These are phyloP conservation scores for Boletales sp. DNA, from an alignment of 768 basidiomycete genomes.

Conservation along the genomic window DNA sequence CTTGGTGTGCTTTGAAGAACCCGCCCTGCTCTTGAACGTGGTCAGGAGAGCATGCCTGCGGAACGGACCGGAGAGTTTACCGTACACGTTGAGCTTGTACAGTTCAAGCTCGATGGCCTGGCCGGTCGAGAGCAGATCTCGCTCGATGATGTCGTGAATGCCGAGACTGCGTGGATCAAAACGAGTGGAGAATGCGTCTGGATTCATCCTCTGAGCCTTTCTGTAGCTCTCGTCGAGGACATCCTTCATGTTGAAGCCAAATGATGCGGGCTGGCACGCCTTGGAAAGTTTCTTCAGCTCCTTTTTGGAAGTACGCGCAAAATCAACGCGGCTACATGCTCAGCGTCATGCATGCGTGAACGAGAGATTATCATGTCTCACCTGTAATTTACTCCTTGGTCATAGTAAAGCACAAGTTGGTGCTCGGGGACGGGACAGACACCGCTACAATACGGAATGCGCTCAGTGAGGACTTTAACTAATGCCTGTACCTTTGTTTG, in stretches of 20 bases:
- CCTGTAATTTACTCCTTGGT: too few relatives aligned
- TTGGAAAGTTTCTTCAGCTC: constrained; percentile 21
- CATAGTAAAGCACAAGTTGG: background rate
- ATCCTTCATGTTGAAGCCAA: constrained; percentile 37
- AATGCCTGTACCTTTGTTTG: background rate
- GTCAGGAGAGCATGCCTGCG: too few relatives aligned
- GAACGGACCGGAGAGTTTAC: too few relatives aligned
- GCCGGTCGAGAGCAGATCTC: constrained; percentile 10
- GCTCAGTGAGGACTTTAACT: background rate
- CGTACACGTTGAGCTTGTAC: constrained; percentile 47
- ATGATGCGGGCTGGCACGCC: too few relatives aligned
- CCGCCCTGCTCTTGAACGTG: constrained; percentile 30
- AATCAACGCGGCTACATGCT: background rate
- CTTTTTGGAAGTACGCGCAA: background rate
- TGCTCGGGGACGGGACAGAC: background rate
- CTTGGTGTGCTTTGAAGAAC: constrained; percentile 51
- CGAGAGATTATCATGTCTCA: too few relatives aligned
- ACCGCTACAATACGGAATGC: background rate
- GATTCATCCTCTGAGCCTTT: constrained; percentile 48
- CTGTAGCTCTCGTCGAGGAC: constrained; percentile 44
- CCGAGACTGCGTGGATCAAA: constrained; percentile 31
- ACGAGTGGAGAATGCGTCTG: constrained; percentile 35
- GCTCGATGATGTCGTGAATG: constrained; percentile 21
- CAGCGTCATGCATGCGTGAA: too few relatives aligned
- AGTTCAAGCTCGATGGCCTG: constrained; percentile 34